Evolutionary conservation across 2,329 filamentous ascomycete species (phyloP).

Genomic region (Elsinoe ampelina): DNA sequence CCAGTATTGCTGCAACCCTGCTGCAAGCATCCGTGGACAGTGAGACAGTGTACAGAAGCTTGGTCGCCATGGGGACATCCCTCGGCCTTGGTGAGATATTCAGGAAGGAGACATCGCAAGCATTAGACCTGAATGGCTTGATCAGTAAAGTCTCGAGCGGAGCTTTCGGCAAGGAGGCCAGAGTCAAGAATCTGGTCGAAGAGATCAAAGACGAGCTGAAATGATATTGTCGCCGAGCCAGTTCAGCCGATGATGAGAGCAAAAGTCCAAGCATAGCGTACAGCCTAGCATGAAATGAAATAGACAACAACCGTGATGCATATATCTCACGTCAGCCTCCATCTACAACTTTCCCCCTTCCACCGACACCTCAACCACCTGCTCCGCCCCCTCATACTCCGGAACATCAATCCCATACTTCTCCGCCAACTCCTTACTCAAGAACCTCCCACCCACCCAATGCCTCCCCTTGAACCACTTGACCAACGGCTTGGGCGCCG

Average conservation of each 20-base stretch:
- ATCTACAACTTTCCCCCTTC: constrained; percentile 41
- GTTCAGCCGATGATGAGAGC: background rate
- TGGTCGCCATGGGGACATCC: constrained; percentile 77
- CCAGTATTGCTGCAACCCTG: constrained; percentile 24
- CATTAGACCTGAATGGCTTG: constrained; percentile 46
- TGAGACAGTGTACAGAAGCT: constrained; percentile 71
- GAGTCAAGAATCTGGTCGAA: constrained; percentile 49
- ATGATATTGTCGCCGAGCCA: background rate
- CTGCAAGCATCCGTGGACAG: constrained; percentile 49
- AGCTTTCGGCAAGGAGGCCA: constrained; percentile 48
- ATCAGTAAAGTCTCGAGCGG: constrained; percentile 39
- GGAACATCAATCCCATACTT: constrained; percentile 84
- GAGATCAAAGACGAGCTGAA: constrained; percentile 48
- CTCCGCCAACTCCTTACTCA: constrained; percentile 64
- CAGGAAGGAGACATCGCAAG: constrained; percentile 49
- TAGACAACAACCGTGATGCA: background rate
- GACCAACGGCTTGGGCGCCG: constrained; percentile 84
- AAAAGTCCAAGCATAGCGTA: constrained; percentile 3
- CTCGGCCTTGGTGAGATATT: constrained; percentile 53
- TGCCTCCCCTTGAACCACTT: constrained; percentile 78
- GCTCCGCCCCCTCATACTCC: constrained; percentile 75
- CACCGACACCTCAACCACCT: constrained; percentile 66
- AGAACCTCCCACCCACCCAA: constrained; percentile 86
- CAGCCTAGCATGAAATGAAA: background rate
- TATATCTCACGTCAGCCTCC: background rate